Evolutionary conservation across 2,329 filamentous ascomycete species (phyloP).

Genomic region (Macrophomina tecta): DNA sequence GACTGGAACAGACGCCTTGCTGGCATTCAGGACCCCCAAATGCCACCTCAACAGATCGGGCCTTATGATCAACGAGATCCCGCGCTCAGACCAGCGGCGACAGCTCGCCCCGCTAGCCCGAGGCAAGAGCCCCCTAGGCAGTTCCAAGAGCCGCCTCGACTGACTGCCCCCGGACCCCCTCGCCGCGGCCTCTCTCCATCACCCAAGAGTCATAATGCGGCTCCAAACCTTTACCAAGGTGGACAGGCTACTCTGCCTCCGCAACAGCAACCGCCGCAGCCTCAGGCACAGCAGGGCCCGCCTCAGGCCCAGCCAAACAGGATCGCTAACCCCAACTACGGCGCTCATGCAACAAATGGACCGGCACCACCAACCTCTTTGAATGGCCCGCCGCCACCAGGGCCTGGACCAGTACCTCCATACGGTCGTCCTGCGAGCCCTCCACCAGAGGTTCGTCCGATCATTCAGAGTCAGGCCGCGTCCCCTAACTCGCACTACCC

Average conservation of each 20-base stretch:
- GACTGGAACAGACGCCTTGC: constrained; percentile 73
- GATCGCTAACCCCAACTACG: constrained; percentile 56
- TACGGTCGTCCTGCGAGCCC: constrained; percentile 80
- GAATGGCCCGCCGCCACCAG: constrained; percentile 54
- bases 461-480: constrained; percentile 84
- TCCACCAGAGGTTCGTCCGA: constrained; percentile 79
- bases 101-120: constrained; percentile 73
- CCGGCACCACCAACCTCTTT: constrained; percentile 61
- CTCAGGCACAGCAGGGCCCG: constrained; percentile 58
- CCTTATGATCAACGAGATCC: constrained; percentile 80
- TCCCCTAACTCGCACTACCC: constrained; percentile 89
- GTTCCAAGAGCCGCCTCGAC: constrained; percentile 71
- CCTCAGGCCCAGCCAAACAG: constrained; percentile 54
- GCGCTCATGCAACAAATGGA: constrained; percentile 47
- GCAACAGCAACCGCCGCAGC: constrained; percentile 38
- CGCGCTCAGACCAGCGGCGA: constrained; percentile 68
- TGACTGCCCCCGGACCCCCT: constrained; percentile 53
- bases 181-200: constrained; percentile 63
- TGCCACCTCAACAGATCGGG: constrained; percentile 75
- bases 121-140: constrained; percentile 72
- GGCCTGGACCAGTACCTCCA: constrained; percentile 63
- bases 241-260: constrained; percentile 34
- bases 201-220: constrained; percentile 63
- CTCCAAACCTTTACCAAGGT: constrained; percentile 58
- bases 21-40: constrained; percentile 70